Base-by-base conservation (phyloP, 768 basidiomycete species). In the Termitomyces sp. region DNA sequence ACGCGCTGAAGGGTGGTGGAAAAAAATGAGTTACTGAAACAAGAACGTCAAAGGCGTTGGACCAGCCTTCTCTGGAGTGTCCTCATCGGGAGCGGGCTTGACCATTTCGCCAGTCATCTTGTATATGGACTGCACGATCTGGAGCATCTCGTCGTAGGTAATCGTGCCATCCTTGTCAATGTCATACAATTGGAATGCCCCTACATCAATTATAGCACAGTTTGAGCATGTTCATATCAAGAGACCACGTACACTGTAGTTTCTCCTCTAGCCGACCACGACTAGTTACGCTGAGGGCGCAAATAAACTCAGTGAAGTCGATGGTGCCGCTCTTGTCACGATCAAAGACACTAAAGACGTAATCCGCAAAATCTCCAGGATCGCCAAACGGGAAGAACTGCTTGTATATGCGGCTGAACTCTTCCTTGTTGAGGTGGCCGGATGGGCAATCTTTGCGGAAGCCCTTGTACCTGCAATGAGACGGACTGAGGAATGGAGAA, bases 51-150 rank as follows among this genome's bases (percentile, higher is more conserved):
- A 13, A 10, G 20, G 14, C 38, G 32, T 72, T 65, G 86, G 20
- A 56, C 59, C 26, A 48, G 35, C 95, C 91, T 98, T 99, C 74
- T 98, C 94, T 1, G 97, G 96, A n/a, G 97, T 99, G 75, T 98
- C 95, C 74, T 99, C 97, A 69, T 98, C 97, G 42, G 87, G 79
- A n/a, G 97, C 95, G 22, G 98, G 84, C 71, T 94, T 95, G 62
- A 98, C 96, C 95, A 98, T 98, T 72, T 95, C 87, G 20, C 97
- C 97, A 4, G 97, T 98, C 97, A 99, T 98, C 83, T 96, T 98
- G 81, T 98, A 99, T 76, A 99, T 99, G 46, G 93, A 89, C 66
- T 89, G 85, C 9, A 99, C 97, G 70, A 99, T 99, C 77, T 92
- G 87, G 33, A 98, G 86, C 97, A 99, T 99, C 77, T 99, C 97